A percentile compares a stretch with the other conserved stretches of the same genome.
These are phyloP conservation scores for Elaeis oleifera DNA, from an alignment of 202 grass and related monocot genomes.

Conservation along the genomic window DNA sequence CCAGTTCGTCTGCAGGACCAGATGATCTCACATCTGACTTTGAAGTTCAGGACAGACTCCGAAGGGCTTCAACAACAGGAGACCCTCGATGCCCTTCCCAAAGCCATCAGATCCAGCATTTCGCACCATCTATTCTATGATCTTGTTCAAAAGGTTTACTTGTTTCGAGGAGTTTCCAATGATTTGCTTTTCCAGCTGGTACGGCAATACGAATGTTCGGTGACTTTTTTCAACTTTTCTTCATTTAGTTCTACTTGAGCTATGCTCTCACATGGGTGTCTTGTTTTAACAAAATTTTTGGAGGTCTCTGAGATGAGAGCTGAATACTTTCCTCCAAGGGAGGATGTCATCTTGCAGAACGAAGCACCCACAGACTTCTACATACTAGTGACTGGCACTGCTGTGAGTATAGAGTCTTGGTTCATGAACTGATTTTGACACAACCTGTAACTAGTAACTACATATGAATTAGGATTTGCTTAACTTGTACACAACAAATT, in stretches of 20 bases:
- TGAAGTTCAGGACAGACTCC: conserved; percentile 94
- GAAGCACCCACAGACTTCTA: conserved; percentile 97
- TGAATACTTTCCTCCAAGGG: conserved; percentile 97
- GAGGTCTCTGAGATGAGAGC: conserved; percentile 99
- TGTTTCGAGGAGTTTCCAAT: conserved; percentile 68
- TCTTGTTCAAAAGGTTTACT: conserved; percentile 70
- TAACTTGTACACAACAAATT: too few relatives aligned
- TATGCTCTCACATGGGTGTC: conserved; percentile 22
- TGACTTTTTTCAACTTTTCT: not conserved
- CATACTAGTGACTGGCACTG: conserved; percentile 72
- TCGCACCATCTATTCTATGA: conserved; percentile 74
- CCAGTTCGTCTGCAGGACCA: conserved; percentile 81
- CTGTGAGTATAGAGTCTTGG: conserved; percentile 34
- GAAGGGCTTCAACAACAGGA: conserved; percentile 99
- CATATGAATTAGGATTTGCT: too few relatives aligned
- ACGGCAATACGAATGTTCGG: not conserved
- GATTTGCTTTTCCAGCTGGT: conserved; percentile 98
- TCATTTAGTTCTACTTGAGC: conserved; percentile 1
- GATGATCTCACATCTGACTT: conserved; percentile 95
- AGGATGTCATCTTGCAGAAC: conserved; percentile 97
- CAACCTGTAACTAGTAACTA: too few relatives aligned
- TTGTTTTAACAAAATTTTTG: conserved; percentile 19
- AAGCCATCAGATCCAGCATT: conserved; percentile 97
- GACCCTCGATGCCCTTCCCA: conserved; percentile 75
- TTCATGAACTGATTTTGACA: too few relatives aligned